Evolutionary conservation across 2,329 filamentous ascomycete species (phyloP), one percentile per base, ranked within the genome.

Genomic region (Colletotrichum lindemuthianum): DNA sequence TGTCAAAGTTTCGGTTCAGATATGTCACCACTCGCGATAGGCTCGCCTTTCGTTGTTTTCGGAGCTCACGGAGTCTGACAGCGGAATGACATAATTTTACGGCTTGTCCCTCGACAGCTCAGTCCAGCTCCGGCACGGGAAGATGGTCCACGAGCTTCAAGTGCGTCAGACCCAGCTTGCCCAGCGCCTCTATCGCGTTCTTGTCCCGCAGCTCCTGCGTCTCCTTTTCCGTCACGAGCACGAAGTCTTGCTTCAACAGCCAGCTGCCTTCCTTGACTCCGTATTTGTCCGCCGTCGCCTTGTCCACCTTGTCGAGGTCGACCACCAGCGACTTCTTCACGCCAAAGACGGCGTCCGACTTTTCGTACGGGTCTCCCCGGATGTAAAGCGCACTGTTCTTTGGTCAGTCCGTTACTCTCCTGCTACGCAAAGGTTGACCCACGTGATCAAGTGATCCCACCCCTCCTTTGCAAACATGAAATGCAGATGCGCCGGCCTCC

Each of bases 381-480:
- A 94, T 80, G 72, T 95, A 96, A 0, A 96, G 80, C 0, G 92
- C 91, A 4, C 90, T 93, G 49, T 40, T 9, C 24, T 24, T 10
- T 33, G 12, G 36, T 57, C 57, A 53, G 43, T 43, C 16, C 32
- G 36, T 48, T 5, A 49, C 48, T 54, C 43, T 33, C 34, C 47
- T 3, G 7, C n/a, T 13, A 39, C 2, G 10, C 7, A 37, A n/a
- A 37, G 12, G 8, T 41, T 41, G 36, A 88, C 89, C 68, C 81
- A 94, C 91, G 92, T 96, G 73, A 96, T 90, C 71, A 97, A 77
- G 74, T 90, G 86, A 79, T 97, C 92, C 79, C 86, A 93, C 0
- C 91, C 91, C 39, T 83, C 76, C 81, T 92, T 93, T 73, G 90
- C 87, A 78, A 97, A 93, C 91, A 96, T 96, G 72, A 96, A 96